These are phyloP conservation scores for Neofusicoccum parvum DNA, from an alignment of 2,329 filamentous ascomycete species.

Conservation along the genomic window DNA sequence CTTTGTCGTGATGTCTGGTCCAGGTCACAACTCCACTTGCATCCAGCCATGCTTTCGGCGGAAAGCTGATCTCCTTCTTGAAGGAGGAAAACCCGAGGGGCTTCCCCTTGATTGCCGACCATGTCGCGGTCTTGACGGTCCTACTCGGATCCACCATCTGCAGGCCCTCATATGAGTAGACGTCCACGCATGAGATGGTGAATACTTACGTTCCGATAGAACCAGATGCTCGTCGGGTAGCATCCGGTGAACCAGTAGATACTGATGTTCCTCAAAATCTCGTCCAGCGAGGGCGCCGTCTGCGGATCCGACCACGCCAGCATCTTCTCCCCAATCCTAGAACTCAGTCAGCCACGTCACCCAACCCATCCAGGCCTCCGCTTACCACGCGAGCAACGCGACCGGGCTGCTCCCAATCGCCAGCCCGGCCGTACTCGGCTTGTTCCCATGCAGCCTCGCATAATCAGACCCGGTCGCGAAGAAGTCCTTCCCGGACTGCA, in stretches of 20 bases:
- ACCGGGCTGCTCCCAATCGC: constrained; percentile 58
- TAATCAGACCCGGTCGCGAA: constrained; percentile 51
- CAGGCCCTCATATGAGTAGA: not conserved
- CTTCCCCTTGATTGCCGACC: constrained; percentile 28
- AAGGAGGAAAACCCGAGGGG: constrained; percentile 50
- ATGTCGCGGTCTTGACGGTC: not conserved
- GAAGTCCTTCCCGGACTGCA: constrained; percentile 33
- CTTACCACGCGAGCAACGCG: constrained; percentile 57
- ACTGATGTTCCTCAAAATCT: constrained; percentile 54
- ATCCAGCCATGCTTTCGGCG: constrained; percentile 41
- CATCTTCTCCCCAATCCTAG: constrained; percentile 63
- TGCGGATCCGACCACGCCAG: constrained; percentile 54
- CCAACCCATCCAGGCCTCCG: not conserved
- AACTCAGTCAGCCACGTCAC: constrained; percentile 19
- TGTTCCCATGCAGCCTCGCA: constrained; percentile 54
- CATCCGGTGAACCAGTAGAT: constrained; percentile 60
- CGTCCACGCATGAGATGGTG: not conserved
- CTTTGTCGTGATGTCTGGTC: constrained; percentile 39
- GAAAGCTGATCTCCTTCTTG: constrained; percentile 44
- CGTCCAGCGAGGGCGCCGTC: constrained; percentile 40
- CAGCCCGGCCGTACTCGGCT: constrained; percentile 60
- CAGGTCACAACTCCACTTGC: constrained; percentile 42
- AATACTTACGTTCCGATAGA: constrained; percentile 44
- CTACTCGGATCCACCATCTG: not conserved
- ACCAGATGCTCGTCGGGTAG: constrained; percentile 52